Percentiles rank a stretch among this genome's conserved stretches.
These are phyloP conservation scores for Xerocomus amazonicus DNA, from an alignment of 1,284 basidiomycete genomes.

Conservation along the genomic window DNA sequence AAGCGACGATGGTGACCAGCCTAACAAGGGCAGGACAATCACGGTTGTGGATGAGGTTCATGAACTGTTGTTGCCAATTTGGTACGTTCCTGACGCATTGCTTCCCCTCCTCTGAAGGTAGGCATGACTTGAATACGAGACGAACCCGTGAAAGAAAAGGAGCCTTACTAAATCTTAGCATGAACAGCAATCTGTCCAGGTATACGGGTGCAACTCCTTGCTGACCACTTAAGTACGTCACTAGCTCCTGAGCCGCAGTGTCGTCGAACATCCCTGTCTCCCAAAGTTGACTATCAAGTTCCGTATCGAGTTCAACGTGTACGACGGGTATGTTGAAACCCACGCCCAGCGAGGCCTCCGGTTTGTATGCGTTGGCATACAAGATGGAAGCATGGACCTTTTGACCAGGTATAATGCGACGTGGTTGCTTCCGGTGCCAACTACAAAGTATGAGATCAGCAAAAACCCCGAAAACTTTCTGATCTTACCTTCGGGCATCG, in stretches of 20 bases:
- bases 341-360: slow-evolving; percentile 25
- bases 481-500: slow-evolving; percentile 15
- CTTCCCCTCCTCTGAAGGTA: slow-evolving; percentile 22
- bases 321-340: slow-evolving; percentile 25
- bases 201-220: slow-evolving; percentile 18
- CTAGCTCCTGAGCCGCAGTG: slow-evolving; percentile 15
- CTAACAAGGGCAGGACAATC: slow-evolving; percentile 13
- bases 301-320: slow-evolving; percentile 1
- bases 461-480: background rate
- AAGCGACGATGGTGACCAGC: slow-evolving; percentile 24
- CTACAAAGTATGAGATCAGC: slow-evolving; percentile 12
- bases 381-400: slow-evolving; percentile 30
- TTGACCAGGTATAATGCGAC: slow-evolving; percentile 31
- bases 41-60: slow-evolving; percentile 8
- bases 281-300: slow-evolving; percentile 18
- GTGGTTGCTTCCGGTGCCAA: slow-evolving; percentile 18
- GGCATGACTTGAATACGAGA: background rate
- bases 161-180: slow-evolving; percentile 25
- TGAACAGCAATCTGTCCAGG: slow-evolving; percentile 29
- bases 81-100: slow-evolving; percentile 13
- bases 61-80: slow-evolving; percentile 11
- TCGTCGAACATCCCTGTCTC: slow-evolving; percentile 27
- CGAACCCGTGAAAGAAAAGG: background rate
- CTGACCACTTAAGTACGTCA: slow-evolving; percentile 8
- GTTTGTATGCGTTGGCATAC: slow-evolving; percentile 25